These are phyloP conservation scores for Torulaspora globosa DNA, from an alignment of 1,139 yeast genomes.

Conservation along the genomic window DNA sequence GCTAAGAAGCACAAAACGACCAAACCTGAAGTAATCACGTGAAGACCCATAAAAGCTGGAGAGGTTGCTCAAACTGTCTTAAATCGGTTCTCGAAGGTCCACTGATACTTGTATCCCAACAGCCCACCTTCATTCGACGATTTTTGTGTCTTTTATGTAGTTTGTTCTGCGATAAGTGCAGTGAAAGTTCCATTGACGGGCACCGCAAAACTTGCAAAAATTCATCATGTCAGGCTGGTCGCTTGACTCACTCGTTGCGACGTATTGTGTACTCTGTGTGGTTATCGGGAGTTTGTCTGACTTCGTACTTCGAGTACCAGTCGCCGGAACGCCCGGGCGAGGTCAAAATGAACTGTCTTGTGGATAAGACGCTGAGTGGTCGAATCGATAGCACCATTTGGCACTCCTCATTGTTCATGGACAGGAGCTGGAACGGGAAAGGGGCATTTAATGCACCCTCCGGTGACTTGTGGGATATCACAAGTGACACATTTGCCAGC, in stretches of 20 bases:
- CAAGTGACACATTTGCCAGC: slow-evolving; percentile 14
- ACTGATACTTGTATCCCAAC: not conserved
- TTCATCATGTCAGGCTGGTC: not conserved
- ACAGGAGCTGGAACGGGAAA: slow-evolving; percentile 8
- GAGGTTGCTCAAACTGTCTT: not conserved
- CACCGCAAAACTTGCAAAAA: not conserved
- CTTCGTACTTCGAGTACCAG: slow-evolving; percentile 15
- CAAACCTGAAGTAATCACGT: not conserved
- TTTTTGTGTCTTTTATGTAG: not conserved
- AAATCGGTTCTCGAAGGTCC: not conserved
- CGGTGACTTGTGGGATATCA: slow-evolving; percentile 4
- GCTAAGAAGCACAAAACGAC: not conserved
- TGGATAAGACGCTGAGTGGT: slow-evolving; percentile 12
- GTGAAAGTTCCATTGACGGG: not conserved
- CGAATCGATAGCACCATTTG: slow-evolving; percentile 18
- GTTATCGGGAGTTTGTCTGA: slow-evolving; percentile 17
- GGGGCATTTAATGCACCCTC: not conserved
- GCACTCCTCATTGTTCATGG: slow-evolving; percentile 15
- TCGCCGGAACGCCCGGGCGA: slow-evolving; percentile 21
- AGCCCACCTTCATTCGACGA: not conserved
- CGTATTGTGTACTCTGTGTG: slow-evolving; percentile 23
- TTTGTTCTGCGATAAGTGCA: not conserved
- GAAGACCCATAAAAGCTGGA: not conserved
- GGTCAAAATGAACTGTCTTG: slow-evolving; percentile 22
- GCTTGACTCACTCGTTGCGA: not conserved